Conservation (phyloP, 345 rosid species). For the Salix dunnii region DNA sequence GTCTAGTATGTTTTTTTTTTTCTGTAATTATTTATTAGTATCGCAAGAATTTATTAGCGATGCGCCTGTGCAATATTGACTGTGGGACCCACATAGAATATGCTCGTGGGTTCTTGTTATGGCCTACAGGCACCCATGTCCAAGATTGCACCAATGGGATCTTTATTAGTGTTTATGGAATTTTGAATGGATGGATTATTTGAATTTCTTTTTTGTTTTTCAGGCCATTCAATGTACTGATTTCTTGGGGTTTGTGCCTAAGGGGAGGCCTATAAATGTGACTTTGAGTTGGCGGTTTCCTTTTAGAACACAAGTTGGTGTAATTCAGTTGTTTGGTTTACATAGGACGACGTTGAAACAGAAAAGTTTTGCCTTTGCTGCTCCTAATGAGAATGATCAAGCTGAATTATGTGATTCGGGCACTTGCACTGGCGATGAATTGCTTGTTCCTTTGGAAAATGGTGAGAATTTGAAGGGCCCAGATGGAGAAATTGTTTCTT, state of each 20-base stretch:
- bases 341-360: constrained; percentile 4
- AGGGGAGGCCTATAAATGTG: constrained; percentile 23
- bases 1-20: too few relatives aligned
- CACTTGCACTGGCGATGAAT: constrained; percentile 23
- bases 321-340: constrained; percentile 13
- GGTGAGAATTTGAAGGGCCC: constrained; percentile 20
- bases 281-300: constrained; percentile 6
- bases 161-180: too few relatives aligned
- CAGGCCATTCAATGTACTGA: constrained; percentile 33
- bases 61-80: too few relatives aligned
- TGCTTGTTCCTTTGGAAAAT: constrained; percentile 18
- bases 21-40: too few relatives aligned
- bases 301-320: constrained; percentile 9
- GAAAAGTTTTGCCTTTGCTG: constrained; percentile 28
- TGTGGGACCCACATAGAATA: too few relatives aligned
- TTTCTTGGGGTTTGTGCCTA: constrained; percentile 19
- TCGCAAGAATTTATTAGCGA: too few relatives aligned
- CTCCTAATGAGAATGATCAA: constrained; percentile 25
- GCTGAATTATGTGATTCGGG: constrained; percentile 23
- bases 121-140: too few relatives aligned
- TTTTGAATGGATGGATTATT: too few relatives aligned
- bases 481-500: constrained; percentile 23
- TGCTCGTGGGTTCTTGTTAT: too few relatives aligned
- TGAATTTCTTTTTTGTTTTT: neutral
- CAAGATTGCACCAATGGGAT: too few relatives aligned